phyloP scores from a whole-genome alignment of 2,329 filamentous ascomycete species.

The Botrytis porri region DNA sequence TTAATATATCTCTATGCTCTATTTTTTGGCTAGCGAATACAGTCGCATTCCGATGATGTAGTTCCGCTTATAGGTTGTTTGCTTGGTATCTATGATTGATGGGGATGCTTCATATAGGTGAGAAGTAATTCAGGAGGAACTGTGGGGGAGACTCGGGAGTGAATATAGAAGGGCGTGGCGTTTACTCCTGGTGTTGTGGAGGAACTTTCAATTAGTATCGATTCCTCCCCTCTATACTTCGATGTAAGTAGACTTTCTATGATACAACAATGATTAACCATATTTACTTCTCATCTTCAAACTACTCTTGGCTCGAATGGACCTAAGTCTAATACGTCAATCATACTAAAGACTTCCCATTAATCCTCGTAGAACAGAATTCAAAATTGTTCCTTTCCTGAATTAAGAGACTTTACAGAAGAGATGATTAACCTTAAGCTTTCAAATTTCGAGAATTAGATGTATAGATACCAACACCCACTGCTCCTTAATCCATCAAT shows the following conservation, averaged over 20 bases:
- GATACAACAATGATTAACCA: accelerated
- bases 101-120: neutral
- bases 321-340: neutral
- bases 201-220: neutral
- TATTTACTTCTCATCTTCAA: neutral
- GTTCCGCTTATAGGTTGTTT: neutral
- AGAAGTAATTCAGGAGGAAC: neutral
- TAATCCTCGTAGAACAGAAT: neutral
- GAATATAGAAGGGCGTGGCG: too few species aligned
- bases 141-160: too few species aligned
- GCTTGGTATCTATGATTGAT: neutral
- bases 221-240: neutral
- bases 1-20: too few species aligned
- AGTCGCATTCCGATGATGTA: neutral
- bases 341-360: neutral
- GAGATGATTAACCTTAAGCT: neutral
- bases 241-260: neutral
- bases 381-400: neutral
- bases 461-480: neutral
- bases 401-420: too few species aligned
- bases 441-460: neutral
- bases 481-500: neutral
- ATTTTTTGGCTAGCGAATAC: neutral
- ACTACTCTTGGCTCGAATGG: neutral
- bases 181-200: neutral